Conservation (phyloP, 306 rosid species). For the Rosa persica region DNA sequence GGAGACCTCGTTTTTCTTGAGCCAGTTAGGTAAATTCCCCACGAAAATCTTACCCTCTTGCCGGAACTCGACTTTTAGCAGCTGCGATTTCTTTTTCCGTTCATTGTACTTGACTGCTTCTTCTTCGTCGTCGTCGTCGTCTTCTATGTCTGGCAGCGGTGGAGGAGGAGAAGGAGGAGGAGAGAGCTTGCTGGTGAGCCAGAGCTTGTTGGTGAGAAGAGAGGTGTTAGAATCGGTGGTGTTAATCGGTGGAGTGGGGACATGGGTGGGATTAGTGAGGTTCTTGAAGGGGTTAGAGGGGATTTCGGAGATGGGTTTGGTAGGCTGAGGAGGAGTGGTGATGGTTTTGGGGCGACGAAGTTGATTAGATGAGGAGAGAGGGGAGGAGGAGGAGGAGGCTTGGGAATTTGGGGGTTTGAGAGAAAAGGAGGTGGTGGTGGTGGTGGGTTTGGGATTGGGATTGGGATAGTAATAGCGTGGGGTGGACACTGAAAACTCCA, state of each 20-base stretch:
- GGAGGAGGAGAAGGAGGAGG: slow-evolving; percentile 54
- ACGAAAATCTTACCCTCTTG: slow-evolving; percentile 86
- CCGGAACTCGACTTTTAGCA: slow-evolving; percentile 37
- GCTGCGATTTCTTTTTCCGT: slow-evolving; percentile 9
- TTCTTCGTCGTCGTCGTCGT: neutral
- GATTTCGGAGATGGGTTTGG: slow-evolving; percentile 31
- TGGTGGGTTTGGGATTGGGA: slow-evolving; percentile 12
- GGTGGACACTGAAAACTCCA: slow-evolving; percentile 57
- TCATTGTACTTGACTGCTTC: slow-evolving; percentile 11
- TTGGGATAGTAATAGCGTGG: slow-evolving; percentile 28
- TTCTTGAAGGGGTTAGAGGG: slow-evolving; percentile 61
- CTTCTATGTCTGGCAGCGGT: neutral
- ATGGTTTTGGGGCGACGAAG: slow-evolving; percentile 75
- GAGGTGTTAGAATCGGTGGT: slow-evolving; percentile 4
- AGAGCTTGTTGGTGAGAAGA: slow-evolving; percentile 60
- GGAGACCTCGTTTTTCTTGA: slow-evolving; percentile 61
- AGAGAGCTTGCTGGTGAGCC: slow-evolving; percentile 88
- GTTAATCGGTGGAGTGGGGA: slow-evolving; percentile 16
- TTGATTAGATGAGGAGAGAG: slow-evolving; percentile 24
- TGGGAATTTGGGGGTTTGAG: slow-evolving; percentile 40
- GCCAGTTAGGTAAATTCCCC: slow-evolving; percentile 83
- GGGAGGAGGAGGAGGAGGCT: slow-evolving; percentile 26
- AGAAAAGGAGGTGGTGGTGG: slow-evolving; percentile 36
- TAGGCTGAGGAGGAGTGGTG: slow-evolving; percentile 31
- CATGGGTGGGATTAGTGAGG: slow-evolving; percentile 28